A percentile compares a stretch with the other conserved stretches of the same genome.
Evolutionary conservation across 768 basidiomycete genomes (phyloP).

Genomic region (Serendipita indica): DNA sequence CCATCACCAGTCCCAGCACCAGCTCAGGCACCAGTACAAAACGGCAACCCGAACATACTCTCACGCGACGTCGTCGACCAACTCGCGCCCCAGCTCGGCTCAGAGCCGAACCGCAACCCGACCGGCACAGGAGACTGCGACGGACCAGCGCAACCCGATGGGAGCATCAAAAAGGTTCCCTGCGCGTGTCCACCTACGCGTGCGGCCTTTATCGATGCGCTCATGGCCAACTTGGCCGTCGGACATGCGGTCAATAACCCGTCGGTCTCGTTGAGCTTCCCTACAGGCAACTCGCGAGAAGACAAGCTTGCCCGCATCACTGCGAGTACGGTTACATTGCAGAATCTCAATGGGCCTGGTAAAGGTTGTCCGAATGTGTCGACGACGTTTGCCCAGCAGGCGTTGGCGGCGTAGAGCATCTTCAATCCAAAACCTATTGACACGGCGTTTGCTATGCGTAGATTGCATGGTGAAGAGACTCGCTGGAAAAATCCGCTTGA

Average conservation of each 20-base stretch:
- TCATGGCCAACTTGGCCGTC: constrained; percentile 37
- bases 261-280: constrained; percentile 42
- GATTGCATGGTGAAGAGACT: too few relatives aligned
- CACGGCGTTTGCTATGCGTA: too few relatives aligned
- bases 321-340: constrained; percentile 49
- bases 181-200: constrained; percentile 50
- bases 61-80: background rate
- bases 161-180: constrained; percentile 44
- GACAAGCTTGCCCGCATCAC: constrained; percentile 43
- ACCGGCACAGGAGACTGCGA: constrained; percentile 54
- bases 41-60: too few relatives aligned
- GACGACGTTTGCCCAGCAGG: constrained; percentile 37
- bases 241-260: constrained; percentile 56
- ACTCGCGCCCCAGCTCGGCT: constrained; percentile 4
- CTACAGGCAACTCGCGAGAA: constrained; percentile 37
- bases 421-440: too few relatives aligned
- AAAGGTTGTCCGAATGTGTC: constrained; percentile 51
- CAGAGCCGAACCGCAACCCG: background rate
- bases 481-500: too few relatives aligned
- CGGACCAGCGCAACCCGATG: constrained; percentile 40
- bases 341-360: constrained; percentile 56
- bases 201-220: constrained; percentile 36
- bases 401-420: too few relatives aligned
- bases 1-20: background rate
- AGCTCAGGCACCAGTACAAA: too few relatives aligned